Evolutionary conservation across 257 asterid genomes (phyloP).

Genomic region (Penstemon newberryi): DNA sequence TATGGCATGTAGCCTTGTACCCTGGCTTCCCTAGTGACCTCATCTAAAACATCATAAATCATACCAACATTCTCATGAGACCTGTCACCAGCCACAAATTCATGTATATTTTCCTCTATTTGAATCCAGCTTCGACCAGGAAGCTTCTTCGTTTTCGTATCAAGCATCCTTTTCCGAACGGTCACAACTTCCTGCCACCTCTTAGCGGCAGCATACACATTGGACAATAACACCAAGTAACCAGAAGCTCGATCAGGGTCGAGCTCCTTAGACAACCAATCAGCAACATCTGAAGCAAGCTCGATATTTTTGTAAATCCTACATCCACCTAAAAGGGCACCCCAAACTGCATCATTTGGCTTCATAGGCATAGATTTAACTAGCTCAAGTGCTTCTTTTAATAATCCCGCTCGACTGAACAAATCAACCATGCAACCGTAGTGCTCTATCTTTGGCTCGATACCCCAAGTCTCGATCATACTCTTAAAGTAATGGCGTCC

Average conservation of each 20-base stretch:
- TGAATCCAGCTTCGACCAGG: slow-evolving; percentile 79
- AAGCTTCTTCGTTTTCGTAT: slow-evolving; percentile 46
- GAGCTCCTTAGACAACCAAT: slow-evolving; percentile 41
- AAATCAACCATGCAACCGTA: slow-evolving; percentile 88
- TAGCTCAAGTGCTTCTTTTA: slow-evolving; percentile 58
- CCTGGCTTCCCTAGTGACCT: slow-evolving; percentile 40
- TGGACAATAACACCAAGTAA: slow-evolving; percentile 64
- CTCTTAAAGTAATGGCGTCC: slow-evolving; percentile 54
- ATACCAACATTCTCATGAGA: slow-evolving; percentile 40
- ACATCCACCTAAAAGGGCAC: slow-evolving; percentile 84
- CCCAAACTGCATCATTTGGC: slow-evolving; percentile 83
- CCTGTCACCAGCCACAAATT: slow-evolving; percentile 53
- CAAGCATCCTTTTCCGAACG: slow-evolving; percentile 53
- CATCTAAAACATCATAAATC: slow-evolving; percentile 47
- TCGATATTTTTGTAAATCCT: slow-evolving; percentile 56
- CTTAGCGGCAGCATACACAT: slow-evolving; percentile 57
- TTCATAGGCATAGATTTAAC: slow-evolving; percentile 73
- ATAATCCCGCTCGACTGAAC: slow-evolving; percentile 77
- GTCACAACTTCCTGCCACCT: slow-evolving; percentile 70
- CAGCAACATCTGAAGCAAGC: slow-evolving; percentile 62
- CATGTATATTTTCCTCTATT: slow-evolving; percentile 45
- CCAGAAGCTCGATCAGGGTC: slow-evolving; percentile 56
- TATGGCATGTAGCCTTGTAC: slow-evolving; percentile 28
- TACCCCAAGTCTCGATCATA: slow-evolving; percentile 58
- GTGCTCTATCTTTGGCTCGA: slow-evolving; percentile 65